Percentiles rank a stretch among this genome's conserved stretches.
These are phyloP conservation scores for Arabidopsis suecica DNA, from an alignment of 345 rosid genomes.

Conservation along the genomic window DNA sequence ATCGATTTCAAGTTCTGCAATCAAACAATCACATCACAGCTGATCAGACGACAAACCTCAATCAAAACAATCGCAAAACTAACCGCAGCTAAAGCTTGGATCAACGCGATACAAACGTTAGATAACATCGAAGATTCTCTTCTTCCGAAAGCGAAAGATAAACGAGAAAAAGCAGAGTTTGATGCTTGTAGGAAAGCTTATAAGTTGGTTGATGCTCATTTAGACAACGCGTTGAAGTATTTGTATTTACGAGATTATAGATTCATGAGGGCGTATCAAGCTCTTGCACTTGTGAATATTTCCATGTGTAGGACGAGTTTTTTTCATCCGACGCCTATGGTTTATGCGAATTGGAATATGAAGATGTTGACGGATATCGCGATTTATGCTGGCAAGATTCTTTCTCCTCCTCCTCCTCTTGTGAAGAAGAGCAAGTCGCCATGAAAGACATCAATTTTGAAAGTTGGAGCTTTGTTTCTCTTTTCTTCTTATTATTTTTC, in stretches of 20 bases:
- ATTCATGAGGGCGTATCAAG: slow-evolving; percentile 49
- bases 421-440: slow-evolving; percentile 15
- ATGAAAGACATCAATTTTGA: neutral
- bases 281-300: slow-evolving; percentile 43
- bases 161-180: slow-evolving; percentile 33
- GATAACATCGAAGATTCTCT: slow-evolving; percentile 42
- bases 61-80: slow-evolving; percentile 43
- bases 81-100: slow-evolving; percentile 47
- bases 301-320: slow-evolving; percentile 45
- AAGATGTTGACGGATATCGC: slow-evolving; percentile 47
- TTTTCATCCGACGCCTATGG: slow-evolving; percentile 45
- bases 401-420: slow-evolving; percentile 47
- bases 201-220: slow-evolving; percentile 41
- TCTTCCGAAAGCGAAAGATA: slow-evolving; percentile 37
- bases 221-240: slow-evolving; percentile 44
- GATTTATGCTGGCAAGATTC: slow-evolving; percentile 41
- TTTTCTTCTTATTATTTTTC: slow-evolving; percentile 2
- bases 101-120: slow-evolving; percentile 43
- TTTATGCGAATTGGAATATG: slow-evolving; percentile 46
- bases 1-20: slow-evolving; percentile 44
- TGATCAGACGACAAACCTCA: slow-evolving; percentile 32
- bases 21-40: slow-evolving; percentile 34
- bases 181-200: slow-evolving; percentile 44
- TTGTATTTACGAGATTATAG: slow-evolving; percentile 40
- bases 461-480: neutral